These are phyloP conservation scores for Arthroderma sp. DNA, from an alignment of 2,329 filamentous ascomycete genomes.

Conservation along the genomic window DNA sequence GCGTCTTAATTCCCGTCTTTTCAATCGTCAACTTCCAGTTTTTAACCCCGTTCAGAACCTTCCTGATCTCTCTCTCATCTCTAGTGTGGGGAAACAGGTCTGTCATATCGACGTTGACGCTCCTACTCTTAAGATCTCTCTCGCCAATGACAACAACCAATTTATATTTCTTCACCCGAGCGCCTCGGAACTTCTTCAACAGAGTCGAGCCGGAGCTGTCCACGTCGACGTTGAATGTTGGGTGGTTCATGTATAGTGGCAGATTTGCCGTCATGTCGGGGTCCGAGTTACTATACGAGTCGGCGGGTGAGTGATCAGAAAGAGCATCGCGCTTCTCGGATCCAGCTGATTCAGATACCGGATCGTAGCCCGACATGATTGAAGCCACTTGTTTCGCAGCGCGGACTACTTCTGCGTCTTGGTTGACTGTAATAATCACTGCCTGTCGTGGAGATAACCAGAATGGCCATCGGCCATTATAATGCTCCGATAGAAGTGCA, in stretches of 20 bases:
- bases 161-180: conserved; percentile 59
- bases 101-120: conserved; percentile 33
- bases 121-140: conserved; percentile 45
- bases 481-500: conserved; percentile 73
- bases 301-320: conserved; percentile 13
- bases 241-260: conserved; percentile 37
- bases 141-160: conserved; percentile 61
- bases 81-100: conserved; percentile 10
- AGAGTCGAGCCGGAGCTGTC: conserved; percentile 52
- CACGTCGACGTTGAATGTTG: conserved; percentile 56
- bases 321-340: conserved; percentile 11
- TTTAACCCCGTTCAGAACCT: conserved; percentile 12
- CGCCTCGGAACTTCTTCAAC: conserved; percentile 57
- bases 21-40: too few relatives aligned
- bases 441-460: conserved; percentile 76
- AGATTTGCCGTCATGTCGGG: not conserved
- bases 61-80: conserved; percentile 17
- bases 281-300: too few relatives aligned
- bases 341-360: conserved; percentile 5
- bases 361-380: conserved; percentile 30
- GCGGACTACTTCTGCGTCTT: conserved; percentile 34
- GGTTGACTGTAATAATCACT: conserved; percentile 59
- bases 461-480: conserved; percentile 69
- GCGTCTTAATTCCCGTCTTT: too few relatives aligned
- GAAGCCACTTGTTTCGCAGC: conserved; percentile 38